These are phyloP conservation scores for Litsea cubeba DNA, from an alignment of 164 flowering plant species.

Conservation along the genomic window DNA sequence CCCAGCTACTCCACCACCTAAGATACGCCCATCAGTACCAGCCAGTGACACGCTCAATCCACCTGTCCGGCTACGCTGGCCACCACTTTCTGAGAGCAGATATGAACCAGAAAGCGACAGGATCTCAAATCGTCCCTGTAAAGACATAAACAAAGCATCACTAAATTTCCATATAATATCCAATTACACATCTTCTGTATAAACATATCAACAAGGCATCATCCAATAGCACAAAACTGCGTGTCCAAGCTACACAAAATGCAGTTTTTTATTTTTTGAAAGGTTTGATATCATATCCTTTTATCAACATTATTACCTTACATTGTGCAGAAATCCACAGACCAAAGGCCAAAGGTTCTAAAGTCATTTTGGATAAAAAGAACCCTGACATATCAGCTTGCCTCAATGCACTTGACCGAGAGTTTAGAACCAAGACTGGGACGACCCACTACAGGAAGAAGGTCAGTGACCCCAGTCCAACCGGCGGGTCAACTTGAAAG, in stretches of 20 bases:
- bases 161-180: not conserved
- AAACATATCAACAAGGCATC: not conserved
- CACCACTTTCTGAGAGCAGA: conserved; percentile 60
- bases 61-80: conserved; percentile 78
- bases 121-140: conserved; percentile 87
- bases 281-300: not conserved
- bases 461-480: no score
- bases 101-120: conserved; percentile 85
- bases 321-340: no score
- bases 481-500: no score
- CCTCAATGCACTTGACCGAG: no score
- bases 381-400: no score
- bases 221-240: no score
- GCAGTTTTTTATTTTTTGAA: not conserved
- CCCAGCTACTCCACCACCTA: conserved; percentile 92
- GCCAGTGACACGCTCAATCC: conserved; percentile 78
- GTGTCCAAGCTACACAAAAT: not conserved
- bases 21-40: conserved; percentile 86
- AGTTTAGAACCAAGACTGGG: no score
- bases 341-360: no score
- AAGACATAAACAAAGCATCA: not conserved
- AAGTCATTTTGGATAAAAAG: no score
- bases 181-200: not conserved
- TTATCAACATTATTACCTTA: no score
- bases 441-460: no score